Base-by-base conservation (phyloP, 2,329 filamentous ascomycete genomes). In the Corynespora cassiicola region DNA sequence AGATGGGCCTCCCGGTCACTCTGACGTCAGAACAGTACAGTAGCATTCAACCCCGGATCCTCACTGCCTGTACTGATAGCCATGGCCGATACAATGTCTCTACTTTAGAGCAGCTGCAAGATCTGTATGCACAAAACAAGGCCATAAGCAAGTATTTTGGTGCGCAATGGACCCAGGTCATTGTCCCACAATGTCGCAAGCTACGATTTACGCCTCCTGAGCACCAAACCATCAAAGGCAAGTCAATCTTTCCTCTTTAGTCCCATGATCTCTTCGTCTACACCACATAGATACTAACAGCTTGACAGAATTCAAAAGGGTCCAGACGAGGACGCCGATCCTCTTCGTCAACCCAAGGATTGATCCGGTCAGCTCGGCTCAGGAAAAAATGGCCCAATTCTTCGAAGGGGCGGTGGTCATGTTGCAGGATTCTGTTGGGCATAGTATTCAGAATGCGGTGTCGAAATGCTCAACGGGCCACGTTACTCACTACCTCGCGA, bases 291-390 rank as follows among this genome's bases (percentile, higher is more conserved):
- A n/a, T 32, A 10, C 26, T 39, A 15, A 39, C 26, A 27, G n/a
- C n/a, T 11, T 10, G 2, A 31, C 47, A 44, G 15, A 24, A 47
- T 7, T 45, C 42, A 8, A 38, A 34, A 25, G 29, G 45, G 0
- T 14, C 36, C 2, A 31, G 20, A 49, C 43, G 4, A 37, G 30
- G 9, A 36, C 41, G 11, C 48, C 51, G 6, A 47, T 52, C 7
- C 12, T 54, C 1, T 50, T 45, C 15, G 29, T 54, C 4, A 45
- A 32, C 15, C 26, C 35, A 7, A 28, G 39, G 9, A 31, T 75
- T 16, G 80, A 83, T 42, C 80, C 81, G 0, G 75, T 84, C 1
- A 83, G 78, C 0, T 45, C 56, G 25, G 69, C 73, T 17, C 72
- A 72, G 4, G 47, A 41, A 26, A 60, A 57, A 37, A 62, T 66